Base-by-base conservation (phyloP, 192 early-diverging fungal genomes). In the Coemansia sp. region DNA sequence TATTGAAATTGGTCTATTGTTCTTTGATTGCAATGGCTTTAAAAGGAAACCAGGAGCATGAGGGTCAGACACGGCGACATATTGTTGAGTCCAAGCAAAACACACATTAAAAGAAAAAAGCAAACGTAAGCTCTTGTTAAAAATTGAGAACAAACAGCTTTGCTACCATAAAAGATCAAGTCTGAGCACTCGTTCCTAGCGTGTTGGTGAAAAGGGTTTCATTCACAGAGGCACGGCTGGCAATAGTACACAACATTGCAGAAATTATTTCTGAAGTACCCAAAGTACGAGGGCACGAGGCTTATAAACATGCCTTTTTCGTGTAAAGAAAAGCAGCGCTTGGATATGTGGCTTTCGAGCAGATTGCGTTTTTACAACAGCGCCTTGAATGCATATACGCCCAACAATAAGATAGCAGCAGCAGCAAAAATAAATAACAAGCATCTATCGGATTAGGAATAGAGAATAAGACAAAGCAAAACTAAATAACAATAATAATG, bases 1-100 rank as follows among this genome's bases (percentile, higher is more conserved):
- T 56, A 56, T 56, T 32, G 14, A 56, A 32, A 56, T 17, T 10
- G n/a, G 4, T 12, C 14, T 22, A 56, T 56, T 56, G 55, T 56
- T 32, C 31, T 29, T 14, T 16, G 30, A 7, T 33, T 56, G 30
- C 31, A 56, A 56, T 56, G 55, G 55, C 55, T 45, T 45, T 45
- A 45, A 45, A 45, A 16, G 42, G 42, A 45, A 45, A 45, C 10
- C 42, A 45, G 42, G 17, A 45, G 17, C 3, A 45, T 12, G 10
- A 45, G 17, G 42, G 42, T 16, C 17, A 16, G 17, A 5, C 42
- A 45, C 42, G 14, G 12, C 11, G 17, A 12, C 17, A 8, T 3
- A 16, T 45, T 45, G 42, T 45, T 45, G 10, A 16, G 0, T 12
- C 22, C 22, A 45, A 38, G 42, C 42, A 16, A 45, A 12, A 45